phyloP scores from a whole-genome alignment of 371 early-diverging fungal species.

The Actinomucor elegans region DNA sequence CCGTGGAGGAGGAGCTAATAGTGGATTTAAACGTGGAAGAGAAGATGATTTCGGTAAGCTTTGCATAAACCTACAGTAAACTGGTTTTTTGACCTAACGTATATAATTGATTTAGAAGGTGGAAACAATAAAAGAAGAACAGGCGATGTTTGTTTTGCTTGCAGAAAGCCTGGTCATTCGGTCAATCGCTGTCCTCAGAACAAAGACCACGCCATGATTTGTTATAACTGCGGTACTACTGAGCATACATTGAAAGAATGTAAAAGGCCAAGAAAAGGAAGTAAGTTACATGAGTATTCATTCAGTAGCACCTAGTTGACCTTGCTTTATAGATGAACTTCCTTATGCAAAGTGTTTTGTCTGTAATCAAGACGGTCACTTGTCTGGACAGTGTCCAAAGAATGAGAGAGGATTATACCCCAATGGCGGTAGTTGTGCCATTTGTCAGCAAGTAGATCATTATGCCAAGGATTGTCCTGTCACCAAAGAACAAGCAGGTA shows the following conservation, averaged over 20 bases:
- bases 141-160: constrained; percentile 77
- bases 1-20: neutral
- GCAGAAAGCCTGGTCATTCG: constrained; percentile 82
- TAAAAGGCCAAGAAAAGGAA: constrained; percentile 57
- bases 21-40: constrained; percentile 15
- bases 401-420: constrained; percentile 91
- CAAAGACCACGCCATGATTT: constrained; percentile 56
- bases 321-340: constrained; percentile 36
- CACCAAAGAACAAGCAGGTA: constrained; percentile 63
- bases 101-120: neutral
- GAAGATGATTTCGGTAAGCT: constrained; percentile 6
- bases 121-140: constrained; percentile 6
- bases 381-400: constrained; percentile 78
- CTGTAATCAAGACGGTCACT: constrained; percentile 83
- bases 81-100: too few relatives aligned
- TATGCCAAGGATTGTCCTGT: constrained; percentile 82
- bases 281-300: constrained; percentile 27
- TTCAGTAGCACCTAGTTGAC: neutral
- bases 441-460: constrained; percentile 85
- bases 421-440: constrained; percentile 88
- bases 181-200: constrained; percentile 77
- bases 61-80: too few relatives aligned
- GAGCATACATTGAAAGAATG: constrained; percentile 84
- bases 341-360: constrained; percentile 84
- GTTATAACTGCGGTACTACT: constrained; percentile 85